Base-by-base conservation (phyloP, 1,284 basidiomycete species). In the Rugosomyces carneus region DNA sequence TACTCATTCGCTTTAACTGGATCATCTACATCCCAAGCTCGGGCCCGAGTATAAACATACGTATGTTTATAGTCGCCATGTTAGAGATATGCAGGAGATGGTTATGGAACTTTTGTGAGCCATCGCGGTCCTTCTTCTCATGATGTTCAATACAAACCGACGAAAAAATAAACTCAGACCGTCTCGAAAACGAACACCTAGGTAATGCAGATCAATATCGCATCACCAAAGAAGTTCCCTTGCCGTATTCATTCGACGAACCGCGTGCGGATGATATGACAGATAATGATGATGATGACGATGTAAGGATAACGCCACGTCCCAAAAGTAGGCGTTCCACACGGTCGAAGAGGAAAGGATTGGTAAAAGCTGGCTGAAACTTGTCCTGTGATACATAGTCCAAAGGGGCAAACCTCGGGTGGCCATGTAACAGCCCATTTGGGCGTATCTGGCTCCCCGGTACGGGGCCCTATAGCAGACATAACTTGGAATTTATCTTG, bases 101-200 rank as follows among this genome's bases (percentile, higher is more conserved):
- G 67, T 88, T 89, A 55, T 97, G 93, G 93, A 96, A 96, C 64
- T 90, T 95, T 60, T 86, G 90, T 92, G 50, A 59, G 82, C 65
- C 11, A 34, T 3, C 6, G 5, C 13, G 11, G 29, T 4, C 29
- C 29, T 4, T 5, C 11, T 31, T 8, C 13, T 31, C 13, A 5
- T 31, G 13, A 3, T 31, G n/a, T n/a, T n/a, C n/a, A n/a, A n/a
- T 31, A 31, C 29, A 8, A 10, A 5, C 29, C 11, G 8, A 31
- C 29, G 3, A 4, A 31, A 31, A 10, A 8, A 4, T 31, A 13
- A 31, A 13, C 11, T 4, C 11, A 86, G 84, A 76, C 62, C 84
- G 89, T 51, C 65, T 93, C 49, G 90, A 93, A 62, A 92, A 89
- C 69, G 89, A 93, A 64, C 89, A 92, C 48, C 66, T 92, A 19